Percentiles rank a stretch among this genome's conserved stretches.
phyloP scores from a whole-genome alignment of 306 rosid genomes.

The Cucurbita moschata region DNA sequence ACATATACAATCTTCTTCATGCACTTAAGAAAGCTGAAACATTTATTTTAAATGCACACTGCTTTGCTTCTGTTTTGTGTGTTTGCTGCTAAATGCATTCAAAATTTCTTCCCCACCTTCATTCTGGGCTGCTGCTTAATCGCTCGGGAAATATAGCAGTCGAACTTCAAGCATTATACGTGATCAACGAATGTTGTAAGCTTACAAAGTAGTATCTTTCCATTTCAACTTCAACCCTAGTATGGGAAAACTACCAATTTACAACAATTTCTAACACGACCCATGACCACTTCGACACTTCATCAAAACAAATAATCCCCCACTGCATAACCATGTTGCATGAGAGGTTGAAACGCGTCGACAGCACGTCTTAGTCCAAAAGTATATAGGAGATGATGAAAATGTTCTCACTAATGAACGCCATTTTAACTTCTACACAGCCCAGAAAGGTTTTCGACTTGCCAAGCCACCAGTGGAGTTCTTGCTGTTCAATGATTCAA shows the following conservation, averaged over 20 bases:
- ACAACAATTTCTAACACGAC: background rate
- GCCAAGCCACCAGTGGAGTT: conserved; percentile 13
- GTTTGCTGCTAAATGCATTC: no score
- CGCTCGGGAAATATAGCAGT: background rate
- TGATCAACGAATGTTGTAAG: background rate
- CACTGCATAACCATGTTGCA: background rate
- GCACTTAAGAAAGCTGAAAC: no score
- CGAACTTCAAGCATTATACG: background rate
- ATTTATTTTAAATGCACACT: no score
- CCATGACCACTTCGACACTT: background rate
- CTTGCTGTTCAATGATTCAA: conserved; percentile 25
- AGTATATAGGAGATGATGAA: background rate
- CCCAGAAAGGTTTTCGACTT: conserved; percentile 81
- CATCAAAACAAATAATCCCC: background rate
- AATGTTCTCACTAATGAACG: background rate
- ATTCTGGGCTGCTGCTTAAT: no score
- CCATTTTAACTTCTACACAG: conserved; percentile 19
- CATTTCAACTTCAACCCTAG: background rate
- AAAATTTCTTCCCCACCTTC: no score
- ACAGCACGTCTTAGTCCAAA: background rate
- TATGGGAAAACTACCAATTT: background rate
- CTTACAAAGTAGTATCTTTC: background rate
- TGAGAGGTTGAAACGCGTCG: background rate
- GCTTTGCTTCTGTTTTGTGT: no score
- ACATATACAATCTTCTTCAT: no score